Evolutionary conservation across 2,329 filamentous ascomycete genomes (phyloP).

Genomic region (Aspergillus pseudotamarii): DNA sequence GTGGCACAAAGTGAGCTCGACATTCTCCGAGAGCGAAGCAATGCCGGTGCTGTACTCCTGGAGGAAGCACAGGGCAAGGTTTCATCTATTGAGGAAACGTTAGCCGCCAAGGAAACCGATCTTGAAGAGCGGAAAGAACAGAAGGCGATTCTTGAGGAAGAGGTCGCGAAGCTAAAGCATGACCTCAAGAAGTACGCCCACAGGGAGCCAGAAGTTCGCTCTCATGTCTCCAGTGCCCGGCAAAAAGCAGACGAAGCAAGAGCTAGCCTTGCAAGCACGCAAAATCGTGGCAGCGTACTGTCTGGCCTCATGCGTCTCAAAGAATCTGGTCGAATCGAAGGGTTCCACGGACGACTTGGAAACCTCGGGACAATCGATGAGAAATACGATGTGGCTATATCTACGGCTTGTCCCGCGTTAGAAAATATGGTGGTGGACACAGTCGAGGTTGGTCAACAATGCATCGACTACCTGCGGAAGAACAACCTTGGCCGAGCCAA

Average conservation of each 20-base stretch:
- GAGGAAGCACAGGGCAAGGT: slow-evolving; percentile 84
- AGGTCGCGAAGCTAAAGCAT: slow-evolving; percentile 69
- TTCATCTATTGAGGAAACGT: slow-evolving; percentile 69
- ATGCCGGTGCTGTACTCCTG: slow-evolving; percentile 80
- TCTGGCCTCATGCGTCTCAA: slow-evolving; percentile 91
- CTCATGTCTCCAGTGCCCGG: slow-evolving; percentile 83
- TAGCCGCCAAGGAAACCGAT: slow-evolving; percentile 70
- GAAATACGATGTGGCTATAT: slow-evolving; percentile 97
- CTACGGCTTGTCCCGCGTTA: slow-evolving; percentile 86
- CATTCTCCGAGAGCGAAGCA: slow-evolving; percentile 87
- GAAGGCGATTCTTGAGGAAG: slow-evolving; percentile 71
- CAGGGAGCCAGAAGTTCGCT: slow-evolving; percentile 79
- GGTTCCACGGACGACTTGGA: slow-evolving; percentile 92
- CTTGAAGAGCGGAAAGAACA: slow-evolving; percentile 75
- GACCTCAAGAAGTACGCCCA: slow-evolving; percentile 72
- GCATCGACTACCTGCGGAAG: slow-evolving; percentile 95
- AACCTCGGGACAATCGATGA: slow-evolving; percentile 92
- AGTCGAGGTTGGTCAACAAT: slow-evolving; percentile 94
- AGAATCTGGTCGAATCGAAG: slow-evolving; percentile 94
- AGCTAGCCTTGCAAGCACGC: slow-evolving; percentile 83
- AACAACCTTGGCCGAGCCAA: slow-evolving; percentile 96
- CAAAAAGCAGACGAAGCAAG: slow-evolving; percentile 96
- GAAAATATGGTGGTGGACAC: slow-evolving; percentile 98
- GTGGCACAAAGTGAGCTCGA: slow-evolving; percentile 93
- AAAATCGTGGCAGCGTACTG: slow-evolving; percentile 90